Evolutionary conservation across 768 basidiomycete species (phyloP), one percentile per base, ranked within the genome.

Genomic region (Baorangia bicolor): DNA sequence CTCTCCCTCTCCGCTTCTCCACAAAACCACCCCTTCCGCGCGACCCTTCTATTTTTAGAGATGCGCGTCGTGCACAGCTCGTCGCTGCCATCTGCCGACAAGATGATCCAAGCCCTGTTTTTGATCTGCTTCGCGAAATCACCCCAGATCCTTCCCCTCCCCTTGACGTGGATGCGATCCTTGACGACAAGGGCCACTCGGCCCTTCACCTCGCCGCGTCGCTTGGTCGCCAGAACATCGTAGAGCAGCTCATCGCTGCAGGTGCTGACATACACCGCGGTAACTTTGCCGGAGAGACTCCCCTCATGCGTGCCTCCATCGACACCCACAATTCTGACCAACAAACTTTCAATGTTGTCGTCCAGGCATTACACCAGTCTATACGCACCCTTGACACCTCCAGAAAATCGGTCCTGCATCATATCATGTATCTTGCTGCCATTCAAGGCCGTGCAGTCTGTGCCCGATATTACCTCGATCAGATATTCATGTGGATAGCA

Each of bases 141-240:
- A 76, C 81, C 7, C 75, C 81, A 1, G 69, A 78, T 50, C 65
- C 73, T 16, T 66, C 69, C 23, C 53, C 66, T 18, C 65, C 70
- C 7, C 51, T 65, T 35, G 92, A 94, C 55, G 75, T 92, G 45
- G 90, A 98, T 67, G 78, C 82, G n/a, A 79, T 96, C 39, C 81
- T 99, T 39, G 97, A 99, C 64, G 92, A 97, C 60, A 89, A 94
- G 64, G 92, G 93, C 0, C 97, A 99, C 70, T 93, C 94, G 0
- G 89, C 95, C 11, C 78, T 99, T 14, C 97, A 99, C 69, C 81
- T 98, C 58, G 95, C 97, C 1, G 87, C 94, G 7, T 91, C 94
- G 41, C 78, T 98, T 47, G 91, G 87, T 0, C 82, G 91, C 21
- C 79, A 83, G 46, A 76, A 79, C 25, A 84, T 81, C 33, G 81